Conservation (phyloP, 2,329 filamentous ascomycete genomes). For the Aspergillus persii region DNA sequence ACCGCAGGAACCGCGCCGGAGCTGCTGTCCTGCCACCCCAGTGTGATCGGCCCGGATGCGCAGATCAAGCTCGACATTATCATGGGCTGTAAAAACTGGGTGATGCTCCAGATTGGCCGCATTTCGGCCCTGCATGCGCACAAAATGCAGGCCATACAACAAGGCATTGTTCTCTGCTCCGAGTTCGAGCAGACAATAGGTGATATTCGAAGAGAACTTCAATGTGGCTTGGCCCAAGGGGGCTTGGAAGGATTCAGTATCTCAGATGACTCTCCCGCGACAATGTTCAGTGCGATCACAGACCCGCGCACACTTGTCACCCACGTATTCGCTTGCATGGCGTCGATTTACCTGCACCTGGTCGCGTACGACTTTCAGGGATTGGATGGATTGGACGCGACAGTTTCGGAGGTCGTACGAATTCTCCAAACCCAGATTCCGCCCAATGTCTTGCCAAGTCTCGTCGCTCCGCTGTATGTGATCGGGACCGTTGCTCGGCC, state of each 20-base stretch:
- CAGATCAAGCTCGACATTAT: background rate
- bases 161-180: background rate
- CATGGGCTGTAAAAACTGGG: background rate
- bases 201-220: background rate
- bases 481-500: background rate
- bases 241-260: background rate
- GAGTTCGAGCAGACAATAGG: background rate
- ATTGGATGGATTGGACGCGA: background rate
- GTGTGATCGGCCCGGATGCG: background rate
- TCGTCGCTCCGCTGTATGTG: background rate
- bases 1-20: background rate
- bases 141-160: background rate
- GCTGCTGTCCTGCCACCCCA: background rate
- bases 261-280: background rate
- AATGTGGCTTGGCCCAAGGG: background rate
- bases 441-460: background rate
- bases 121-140: background rate
- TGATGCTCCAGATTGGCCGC: background rate
- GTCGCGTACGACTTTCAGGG: background rate
- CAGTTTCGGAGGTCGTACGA: background rate
- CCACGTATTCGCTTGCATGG: background rate
- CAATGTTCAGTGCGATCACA: background rate
- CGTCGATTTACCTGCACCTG: background rate
- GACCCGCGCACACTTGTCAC: background rate
- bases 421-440: background rate